Conservation (phyloP, 352 stramenopile species). For the Chrysophaeum taylorii region DNA sequence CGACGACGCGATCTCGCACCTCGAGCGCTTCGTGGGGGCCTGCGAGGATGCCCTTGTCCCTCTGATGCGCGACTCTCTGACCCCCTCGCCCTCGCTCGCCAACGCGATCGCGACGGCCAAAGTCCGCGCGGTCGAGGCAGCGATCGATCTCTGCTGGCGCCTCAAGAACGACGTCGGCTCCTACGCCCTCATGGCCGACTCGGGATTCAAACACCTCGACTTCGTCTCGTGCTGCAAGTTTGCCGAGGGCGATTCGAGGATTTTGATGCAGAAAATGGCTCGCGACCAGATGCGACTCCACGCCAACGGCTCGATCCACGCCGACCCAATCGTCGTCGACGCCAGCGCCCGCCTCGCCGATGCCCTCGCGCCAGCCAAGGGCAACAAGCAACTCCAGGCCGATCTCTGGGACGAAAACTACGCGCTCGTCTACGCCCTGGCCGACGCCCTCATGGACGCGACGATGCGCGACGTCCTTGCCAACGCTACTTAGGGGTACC, state of each 20-base stretch:
- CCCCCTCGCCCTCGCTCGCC: slow-evolving; percentile 26
- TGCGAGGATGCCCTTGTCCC: slow-evolving; percentile 24
- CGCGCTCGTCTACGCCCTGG: slow-evolving; percentile 25
- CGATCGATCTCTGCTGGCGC: slow-evolving; percentile 28
- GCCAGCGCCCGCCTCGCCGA: slow-evolving; percentile 18
- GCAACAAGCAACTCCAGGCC: slow-evolving; percentile 2
- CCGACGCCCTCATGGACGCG: slow-evolving; percentile 23
- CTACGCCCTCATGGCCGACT: slow-evolving; percentile 34
- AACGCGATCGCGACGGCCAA: slow-evolving; percentile 34
- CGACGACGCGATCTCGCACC: slow-evolving; percentile 3
- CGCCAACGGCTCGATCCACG: slow-evolving; percentile 9
- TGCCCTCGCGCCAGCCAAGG: slow-evolving; percentile 16
- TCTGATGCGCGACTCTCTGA: slow-evolving; percentile 13
- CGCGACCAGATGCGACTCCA: slow-evolving; percentile 30
- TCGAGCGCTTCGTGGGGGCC: slow-evolving; percentile 25
- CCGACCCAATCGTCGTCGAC: slow-evolving; percentile 17
- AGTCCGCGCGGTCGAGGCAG: slow-evolving; percentile 28
- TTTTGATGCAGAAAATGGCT: slow-evolving; percentile 34
- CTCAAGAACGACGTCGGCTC: slow-evolving; percentile 34
- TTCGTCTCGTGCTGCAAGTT: slow-evolving; percentile 37
- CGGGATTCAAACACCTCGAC: slow-evolving; percentile 32
- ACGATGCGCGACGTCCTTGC: not conserved
- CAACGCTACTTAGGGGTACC: too few species aligned
- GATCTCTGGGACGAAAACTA: slow-evolving; percentile 31
- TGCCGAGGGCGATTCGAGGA: slow-evolving; percentile 34